phyloP scores from a whole-genome alignment of 192 early-diverging fungal genomes.

The Gaertneriomyces semiglobifer region DNA sequence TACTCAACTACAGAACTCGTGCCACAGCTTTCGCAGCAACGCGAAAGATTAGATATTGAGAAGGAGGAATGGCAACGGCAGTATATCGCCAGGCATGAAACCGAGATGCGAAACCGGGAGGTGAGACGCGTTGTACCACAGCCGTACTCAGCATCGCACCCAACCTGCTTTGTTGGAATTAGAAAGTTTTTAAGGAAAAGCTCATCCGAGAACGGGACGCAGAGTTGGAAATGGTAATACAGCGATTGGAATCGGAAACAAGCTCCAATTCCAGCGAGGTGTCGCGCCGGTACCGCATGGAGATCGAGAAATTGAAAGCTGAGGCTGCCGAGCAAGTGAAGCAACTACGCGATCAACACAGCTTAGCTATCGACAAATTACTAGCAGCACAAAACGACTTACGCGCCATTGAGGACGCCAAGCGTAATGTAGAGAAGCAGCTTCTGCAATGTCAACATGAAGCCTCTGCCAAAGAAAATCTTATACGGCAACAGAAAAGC shows the following conservation, averaged over 20 bases:
- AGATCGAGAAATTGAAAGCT: constrained; percentile 47
- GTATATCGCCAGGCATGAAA: constrained; percentile 47
- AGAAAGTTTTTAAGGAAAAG: constrained; percentile 55
- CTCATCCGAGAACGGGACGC: constrained; percentile 53
- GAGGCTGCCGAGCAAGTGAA: constrained; percentile 54
- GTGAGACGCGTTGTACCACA: constrained; percentile 14
- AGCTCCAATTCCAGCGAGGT: constrained; percentile 46
- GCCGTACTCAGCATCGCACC: not conserved
- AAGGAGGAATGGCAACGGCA: constrained; percentile 56
- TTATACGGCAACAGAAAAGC: constrained; percentile 42
- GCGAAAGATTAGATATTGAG: constrained; percentile 47
- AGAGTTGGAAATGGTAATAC: constrained; percentile 56
- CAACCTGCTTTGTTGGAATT: constrained; percentile 5
- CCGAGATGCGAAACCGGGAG: constrained; percentile 44
- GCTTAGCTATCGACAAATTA: constrained; percentile 49
- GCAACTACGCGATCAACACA: constrained; percentile 50
- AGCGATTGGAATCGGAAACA: constrained; percentile 54
- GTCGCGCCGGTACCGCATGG: constrained; percentile 45
- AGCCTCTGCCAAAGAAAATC: constrained; percentile 34
- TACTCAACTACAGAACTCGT: too few species aligned
- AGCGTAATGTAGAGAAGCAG: constrained; percentile 44
- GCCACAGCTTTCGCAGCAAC: constrained; percentile 15
- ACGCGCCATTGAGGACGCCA: constrained; percentile 24
- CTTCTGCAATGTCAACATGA: constrained; percentile 45
- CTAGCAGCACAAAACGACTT: constrained; percentile 35